phyloP scores from a whole-genome alignment of 805 yeast genomes.

The Saturnispora galanensis region DNA sequence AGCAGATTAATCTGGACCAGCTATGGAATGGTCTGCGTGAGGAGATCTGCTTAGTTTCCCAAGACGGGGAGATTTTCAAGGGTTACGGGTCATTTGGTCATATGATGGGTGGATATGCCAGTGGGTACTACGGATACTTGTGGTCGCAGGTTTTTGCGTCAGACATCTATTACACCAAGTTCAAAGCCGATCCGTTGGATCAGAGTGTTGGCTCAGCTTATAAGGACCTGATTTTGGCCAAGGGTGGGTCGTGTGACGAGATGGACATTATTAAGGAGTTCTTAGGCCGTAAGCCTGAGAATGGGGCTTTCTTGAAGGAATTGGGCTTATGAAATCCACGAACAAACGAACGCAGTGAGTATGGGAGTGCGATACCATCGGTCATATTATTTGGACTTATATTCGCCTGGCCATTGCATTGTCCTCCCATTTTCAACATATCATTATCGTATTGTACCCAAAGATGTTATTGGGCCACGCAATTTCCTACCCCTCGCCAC shows the following conservation, averaged over 20 bases:
- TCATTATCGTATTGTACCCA: no score
- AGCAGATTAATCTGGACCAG: constrained; percentile 34
- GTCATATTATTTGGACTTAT: no score
- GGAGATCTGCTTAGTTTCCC: constrained; percentile 48
- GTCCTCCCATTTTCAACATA: no score
- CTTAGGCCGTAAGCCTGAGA: constrained; percentile 67
- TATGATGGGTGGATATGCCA: constrained; percentile 75
- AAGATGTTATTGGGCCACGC: no score
- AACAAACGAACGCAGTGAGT: no score
- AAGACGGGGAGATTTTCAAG: constrained; percentile 44
- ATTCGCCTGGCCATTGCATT: no score
- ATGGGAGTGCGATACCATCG: no score
- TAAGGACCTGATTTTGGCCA: constrained; percentile 56
- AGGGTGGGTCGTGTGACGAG: constrained; percentile 70
- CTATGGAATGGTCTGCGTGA: constrained; percentile 61
- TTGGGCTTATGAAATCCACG: constrained; percentile 32
- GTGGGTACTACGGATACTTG: constrained; percentile 79
- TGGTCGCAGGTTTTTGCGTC: constrained; percentile 83
- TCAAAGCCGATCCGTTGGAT: constrained; percentile 59
- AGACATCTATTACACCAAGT: constrained; percentile 67
- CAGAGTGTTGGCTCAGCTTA: constrained; percentile 51
- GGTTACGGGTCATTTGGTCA: constrained; percentile 78
- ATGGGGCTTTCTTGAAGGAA: constrained; percentile 63
- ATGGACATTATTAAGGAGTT: constrained; percentile 53
- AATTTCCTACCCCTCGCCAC: no score